These are phyloP conservation scores for Aspergillus asperescens DNA, from an alignment of 495 filamentous ascomycete species.

Conservation along the genomic window DNA sequence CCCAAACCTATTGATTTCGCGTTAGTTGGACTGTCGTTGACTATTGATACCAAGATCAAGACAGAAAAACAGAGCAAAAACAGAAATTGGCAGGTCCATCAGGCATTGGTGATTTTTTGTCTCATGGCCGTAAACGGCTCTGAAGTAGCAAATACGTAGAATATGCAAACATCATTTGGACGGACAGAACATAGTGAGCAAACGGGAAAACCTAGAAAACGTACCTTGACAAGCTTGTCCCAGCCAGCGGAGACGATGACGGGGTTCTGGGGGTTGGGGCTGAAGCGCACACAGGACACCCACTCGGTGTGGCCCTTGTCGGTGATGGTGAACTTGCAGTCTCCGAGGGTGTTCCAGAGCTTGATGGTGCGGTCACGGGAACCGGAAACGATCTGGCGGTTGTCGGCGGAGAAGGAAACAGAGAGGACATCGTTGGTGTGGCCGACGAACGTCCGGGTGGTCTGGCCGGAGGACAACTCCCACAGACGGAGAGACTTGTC, in stretches of 20 bases:
- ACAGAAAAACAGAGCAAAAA: conserved; percentile 20
- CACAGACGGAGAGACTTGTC: conserved; percentile 99
- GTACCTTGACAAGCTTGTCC: conserved; percentile 99
- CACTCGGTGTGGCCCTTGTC: conserved; percentile 99
- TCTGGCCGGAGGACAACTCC: conserved; percentile 94
- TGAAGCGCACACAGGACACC: conserved; percentile 99
- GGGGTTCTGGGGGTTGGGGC: conserved; percentile 99
- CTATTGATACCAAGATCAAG: conserved; percentile 9
- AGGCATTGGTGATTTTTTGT: conserved; percentile 89
- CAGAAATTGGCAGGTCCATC: conserved; percentile 49
- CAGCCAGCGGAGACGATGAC: conserved; percentile 98
- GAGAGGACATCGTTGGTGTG: conserved; percentile 99
- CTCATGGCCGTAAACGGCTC: conserved; percentile 92
- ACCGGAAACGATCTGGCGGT: conserved; percentile 99
- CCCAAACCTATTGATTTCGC: conserved; percentile 73
- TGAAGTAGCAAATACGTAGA: conserved; percentile 99
- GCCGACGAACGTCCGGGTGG: conserved; percentile 96
- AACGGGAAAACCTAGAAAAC: conserved; percentile 31
- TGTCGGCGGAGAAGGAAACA: conserved; percentile 99
- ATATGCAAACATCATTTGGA: conserved; percentile 87
- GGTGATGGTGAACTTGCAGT: conserved; percentile 99
- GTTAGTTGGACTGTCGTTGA: conserved; percentile 19
- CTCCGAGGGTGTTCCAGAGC: conserved; percentile 99
- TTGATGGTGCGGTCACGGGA: conserved; percentile 98
- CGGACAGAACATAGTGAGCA: conserved; percentile 4